phyloP scores from a whole-genome alignment of 306 rosid species.

The Acacia crassicarpa region DNA sequence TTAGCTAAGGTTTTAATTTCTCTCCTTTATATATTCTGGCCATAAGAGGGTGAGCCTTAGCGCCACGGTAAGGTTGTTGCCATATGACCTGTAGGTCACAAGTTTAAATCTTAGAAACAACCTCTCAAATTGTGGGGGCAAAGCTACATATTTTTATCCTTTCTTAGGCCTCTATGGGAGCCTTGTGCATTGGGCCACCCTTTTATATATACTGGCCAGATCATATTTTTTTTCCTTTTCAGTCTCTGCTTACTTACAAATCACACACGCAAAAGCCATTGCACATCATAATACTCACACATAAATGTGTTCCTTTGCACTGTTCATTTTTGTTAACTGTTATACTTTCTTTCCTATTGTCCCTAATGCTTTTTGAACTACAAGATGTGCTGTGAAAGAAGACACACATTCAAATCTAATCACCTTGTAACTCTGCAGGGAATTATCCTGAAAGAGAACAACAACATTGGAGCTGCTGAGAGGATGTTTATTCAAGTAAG shows the following conservation, averaged over 20 bases:
- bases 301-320: background rate
- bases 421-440: constrained; percentile 55
- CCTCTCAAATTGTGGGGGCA: no score
- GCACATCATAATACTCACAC: background rate
- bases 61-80: no score
- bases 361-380: constrained; percentile 6
- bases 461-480: constrained; percentile 85
- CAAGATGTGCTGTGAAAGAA: background rate
- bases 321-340: background rate
- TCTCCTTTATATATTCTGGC: constrained; percentile 5
- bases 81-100: no score
- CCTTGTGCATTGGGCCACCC: no score
- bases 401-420: constrained; percentile 19
- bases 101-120: no score
- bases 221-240: constrained; percentile 3
- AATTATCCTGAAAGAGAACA: constrained; percentile 81
- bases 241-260: background rate
- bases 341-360: background rate
- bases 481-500: constrained; percentile 96
- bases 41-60: background rate
- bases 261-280: background rate
- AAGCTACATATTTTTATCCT: no score
- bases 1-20: constrained; percentile 71
- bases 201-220: background rate
- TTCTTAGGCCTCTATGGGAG: no score